Percentiles rank a stretch among this genome's conserved stretches.
Conservation (phyloP, 768 basidiomycete genomes). For the Hygrocybe coccinea region DNA sequence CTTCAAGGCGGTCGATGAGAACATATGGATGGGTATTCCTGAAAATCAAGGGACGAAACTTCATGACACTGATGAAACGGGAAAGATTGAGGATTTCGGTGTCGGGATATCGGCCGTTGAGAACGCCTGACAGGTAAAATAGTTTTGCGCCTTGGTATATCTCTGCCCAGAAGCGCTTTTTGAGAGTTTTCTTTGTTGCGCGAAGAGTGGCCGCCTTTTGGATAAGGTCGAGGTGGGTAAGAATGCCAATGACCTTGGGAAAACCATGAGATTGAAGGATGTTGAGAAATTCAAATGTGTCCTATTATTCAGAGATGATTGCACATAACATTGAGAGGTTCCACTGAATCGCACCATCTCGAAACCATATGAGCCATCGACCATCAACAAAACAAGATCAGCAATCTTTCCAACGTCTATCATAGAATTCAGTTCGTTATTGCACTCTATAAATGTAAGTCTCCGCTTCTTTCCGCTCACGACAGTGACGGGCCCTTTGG, state of each 20-base stretch:
- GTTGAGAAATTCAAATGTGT: slow-evolving; percentile 98
- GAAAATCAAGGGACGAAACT: slow-evolving; percentile 95
- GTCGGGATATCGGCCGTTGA: slow-evolving; percentile 97
- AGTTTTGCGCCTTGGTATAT: slow-evolving; percentile 98
- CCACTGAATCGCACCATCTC: slow-evolving; percentile 73
- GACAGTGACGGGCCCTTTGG: slow-evolving; percentile 91
- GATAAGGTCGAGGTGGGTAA: slow-evolving; percentile 94
- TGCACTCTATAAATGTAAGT: slow-evolving; percentile 96
- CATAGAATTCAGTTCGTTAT: slow-evolving; percentile 97
- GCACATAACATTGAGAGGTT: background rate
- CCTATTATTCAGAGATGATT: slow-evolving; percentile 43
- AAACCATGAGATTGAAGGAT: slow-evolving; percentile 96
- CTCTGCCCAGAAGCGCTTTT: slow-evolving; percentile 99
- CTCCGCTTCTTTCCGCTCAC: slow-evolving; percentile 89
- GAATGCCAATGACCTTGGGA: slow-evolving; percentile 95
- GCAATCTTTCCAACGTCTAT: slow-evolving; percentile 97
- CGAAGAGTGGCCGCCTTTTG: slow-evolving; percentile 85
- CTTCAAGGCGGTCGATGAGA: slow-evolving; percentile 90
- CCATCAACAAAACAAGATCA: slow-evolving; percentile 93
- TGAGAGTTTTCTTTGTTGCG: slow-evolving; percentile 87
- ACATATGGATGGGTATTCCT: slow-evolving; percentile 94
- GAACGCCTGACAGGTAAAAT: slow-evolving; percentile 93
- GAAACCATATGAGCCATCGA: slow-evolving; percentile 96
- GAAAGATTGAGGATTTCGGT: slow-evolving; percentile 93
- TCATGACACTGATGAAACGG: slow-evolving; percentile 96